Conservation (phyloP, 768 basidiomycete genomes). For the Butyriboletus loyo region DNA sequence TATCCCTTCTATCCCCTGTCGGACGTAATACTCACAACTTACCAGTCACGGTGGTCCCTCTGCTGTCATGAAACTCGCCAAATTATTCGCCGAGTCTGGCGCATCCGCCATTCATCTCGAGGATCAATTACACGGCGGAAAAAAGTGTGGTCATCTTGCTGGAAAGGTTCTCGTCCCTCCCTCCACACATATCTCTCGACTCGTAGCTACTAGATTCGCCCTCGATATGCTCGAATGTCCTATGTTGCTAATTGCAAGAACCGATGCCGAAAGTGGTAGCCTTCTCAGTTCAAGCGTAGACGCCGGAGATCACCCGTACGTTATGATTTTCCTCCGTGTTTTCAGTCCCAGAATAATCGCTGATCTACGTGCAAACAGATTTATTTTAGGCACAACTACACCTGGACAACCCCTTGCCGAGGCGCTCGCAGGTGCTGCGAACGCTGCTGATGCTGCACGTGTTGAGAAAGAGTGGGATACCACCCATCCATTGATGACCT, state of each 20-base stretch:
- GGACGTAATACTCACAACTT: constrained; percentile 5
- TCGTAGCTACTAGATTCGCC: constrained; percentile 85
- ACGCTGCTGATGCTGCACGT: constrained; percentile 65
- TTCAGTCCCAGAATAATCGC: constrained; percentile 3
- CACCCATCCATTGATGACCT: constrained; percentile 69
- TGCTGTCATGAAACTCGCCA: constrained; percentile 90
- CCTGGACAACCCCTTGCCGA: constrained; percentile 58
- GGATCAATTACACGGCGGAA: constrained; percentile 92
- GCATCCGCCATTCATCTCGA: constrained; percentile 90
- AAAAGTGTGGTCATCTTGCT: constrained; percentile 91
- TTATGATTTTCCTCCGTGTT: constrained; percentile 24
- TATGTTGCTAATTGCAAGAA: constrained; percentile 87
- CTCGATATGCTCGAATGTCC: constrained; percentile 86
- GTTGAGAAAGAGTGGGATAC: constrained; percentile 77
- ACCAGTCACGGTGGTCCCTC: constrained; percentile 87
- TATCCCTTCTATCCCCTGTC: not conserved
- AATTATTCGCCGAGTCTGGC: constrained; percentile 93
- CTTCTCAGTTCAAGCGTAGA: constrained; percentile 85
- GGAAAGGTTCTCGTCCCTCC: constrained; percentile 93
- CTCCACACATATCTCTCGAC: constrained; percentile 80
- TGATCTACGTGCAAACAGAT: constrained; percentile 37
- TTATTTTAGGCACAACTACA: constrained; percentile 61
- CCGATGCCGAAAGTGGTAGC: constrained; percentile 85
- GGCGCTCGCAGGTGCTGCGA: constrained; percentile 60
- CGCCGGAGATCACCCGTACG: constrained; percentile 62